These are phyloP conservation scores for Obelidium mucronatum DNA, from an alignment of 192 early-diverging fungal species.

Conservation along the genomic window DNA sequence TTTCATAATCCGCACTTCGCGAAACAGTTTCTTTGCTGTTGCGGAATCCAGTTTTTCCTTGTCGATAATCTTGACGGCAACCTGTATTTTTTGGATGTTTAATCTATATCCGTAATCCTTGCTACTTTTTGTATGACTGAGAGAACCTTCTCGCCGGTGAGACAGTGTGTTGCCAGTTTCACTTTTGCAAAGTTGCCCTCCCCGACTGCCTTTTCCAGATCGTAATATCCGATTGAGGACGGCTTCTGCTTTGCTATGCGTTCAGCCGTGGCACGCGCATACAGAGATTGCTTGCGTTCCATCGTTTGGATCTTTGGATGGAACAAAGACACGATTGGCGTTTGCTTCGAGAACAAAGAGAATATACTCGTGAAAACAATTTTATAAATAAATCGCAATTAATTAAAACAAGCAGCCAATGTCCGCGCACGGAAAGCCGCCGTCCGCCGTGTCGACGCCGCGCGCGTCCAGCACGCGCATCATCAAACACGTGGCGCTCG, in stretches of 20 bases:
- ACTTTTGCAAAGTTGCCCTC: constrained; percentile 74
- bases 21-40: constrained; percentile 66
- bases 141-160: constrained; percentile 65
- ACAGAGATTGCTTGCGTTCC: constrained; percentile 36
- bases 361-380: too few species aligned
- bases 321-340: too few species aligned
- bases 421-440: too few species aligned
- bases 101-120: neutral
- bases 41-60: constrained; percentile 65
- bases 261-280: constrained; percentile 53
- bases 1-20: constrained; percentile 72
- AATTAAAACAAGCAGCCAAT: too few species aligned
- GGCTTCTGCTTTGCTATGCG: constrained; percentile 49
- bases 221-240: constrained; percentile 65
- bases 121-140: neutral
- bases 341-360: too few species aligned
- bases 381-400: too few species aligned
- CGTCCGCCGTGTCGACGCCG: too few species aligned
- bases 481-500: too few species aligned
- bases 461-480: too few species aligned
- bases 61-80: constrained; percentile 70
- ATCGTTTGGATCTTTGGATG: constrained; percentile 8
- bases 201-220: constrained; percentile 63
- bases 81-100: constrained; percentile 44
- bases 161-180: constrained; percentile 60